These are phyloP conservation scores for Nigrospora sphaerica DNA, from an alignment of 2,329 filamentous ascomycete genomes.

Conservation along the genomic window DNA sequence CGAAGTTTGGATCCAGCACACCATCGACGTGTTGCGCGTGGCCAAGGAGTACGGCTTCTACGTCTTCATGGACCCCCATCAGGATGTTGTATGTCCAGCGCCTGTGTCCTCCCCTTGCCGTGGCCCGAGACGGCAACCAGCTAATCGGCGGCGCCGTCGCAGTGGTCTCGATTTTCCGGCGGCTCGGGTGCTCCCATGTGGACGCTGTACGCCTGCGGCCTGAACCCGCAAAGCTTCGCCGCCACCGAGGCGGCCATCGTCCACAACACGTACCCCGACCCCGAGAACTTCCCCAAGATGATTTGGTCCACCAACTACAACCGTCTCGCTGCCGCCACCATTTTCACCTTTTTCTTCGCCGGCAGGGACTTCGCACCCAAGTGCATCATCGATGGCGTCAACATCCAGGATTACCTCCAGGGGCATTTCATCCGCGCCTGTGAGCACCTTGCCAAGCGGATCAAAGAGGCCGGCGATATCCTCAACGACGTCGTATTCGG, in stretches of 20 bases:
- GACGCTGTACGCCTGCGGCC: slow-evolving; percentile 90
- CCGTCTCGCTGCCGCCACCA: slow-evolving; percentile 76
- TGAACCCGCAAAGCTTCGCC: slow-evolving; percentile 80
- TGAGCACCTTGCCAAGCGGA: slow-evolving; percentile 71
- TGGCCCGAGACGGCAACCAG: neutral
- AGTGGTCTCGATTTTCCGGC: slow-evolving; percentile 92
- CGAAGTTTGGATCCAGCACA: slow-evolving; percentile 87
- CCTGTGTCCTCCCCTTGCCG: no score
- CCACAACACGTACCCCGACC: slow-evolving; percentile 86
- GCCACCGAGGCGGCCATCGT: slow-evolving; percentile 88
- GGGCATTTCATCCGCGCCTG: slow-evolving; percentile 77
- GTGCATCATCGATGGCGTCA: slow-evolving; percentile 87
- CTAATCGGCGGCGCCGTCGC: neutral
- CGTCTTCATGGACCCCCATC: slow-evolving; percentile 97
- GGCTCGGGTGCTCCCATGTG: slow-evolving; percentile 96
- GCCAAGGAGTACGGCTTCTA: slow-evolving; percentile 92
- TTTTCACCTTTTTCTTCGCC: slow-evolving; percentile 92
- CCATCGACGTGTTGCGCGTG: slow-evolving; percentile 73
- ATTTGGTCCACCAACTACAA: slow-evolving; percentile 98
- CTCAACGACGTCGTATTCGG: slow-evolving; percentile 84
- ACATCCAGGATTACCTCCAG: slow-evolving; percentile 94
- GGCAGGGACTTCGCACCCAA: slow-evolving; percentile 91
- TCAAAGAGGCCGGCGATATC: slow-evolving; percentile 84
- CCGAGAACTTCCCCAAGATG: slow-evolving; percentile 91
- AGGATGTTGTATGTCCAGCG: slow-evolving; percentile 66